Evolutionary conservation across 805 yeast species (phyloP), one percentile per base, ranked within the genome.

Genomic region (Wickerhamomyces ciferrii): DNA sequence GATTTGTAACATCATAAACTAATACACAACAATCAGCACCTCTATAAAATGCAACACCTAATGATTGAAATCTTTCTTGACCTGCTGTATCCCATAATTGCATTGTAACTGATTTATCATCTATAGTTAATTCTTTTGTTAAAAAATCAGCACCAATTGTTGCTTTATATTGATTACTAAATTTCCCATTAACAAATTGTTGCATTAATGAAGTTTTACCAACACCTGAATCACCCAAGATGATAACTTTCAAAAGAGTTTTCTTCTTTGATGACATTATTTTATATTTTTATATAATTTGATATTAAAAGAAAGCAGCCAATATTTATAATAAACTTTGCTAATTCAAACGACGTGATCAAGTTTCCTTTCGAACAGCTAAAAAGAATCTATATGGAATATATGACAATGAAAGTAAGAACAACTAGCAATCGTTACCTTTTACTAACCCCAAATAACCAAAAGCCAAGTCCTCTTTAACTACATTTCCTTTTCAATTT

Each of bases 11-110:
- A 63, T 92, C 99, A 64, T 87, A 92, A 55, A 94, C 96, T 49
- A 92, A 75, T 10, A 92, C 97, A 69, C 98, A 94, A 68, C 98
- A 94, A 67, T 94, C 98, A 1, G 98, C 97, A 34, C 98, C 98
- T 59, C 99, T 76, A 67, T 94, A 92, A 65, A 92, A 92, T 0
- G 98, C 98, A 39, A 92, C 97, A 15, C 98, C 98, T 51, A 92
- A 73, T 48, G 95, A 84, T 69, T 94, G 98, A 75, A 92, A 92
- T 59, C 99, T 78, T 68, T 92, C 99, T 71, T 92, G 99, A 34
- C 99, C 99, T 8, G 98, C 98, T 39, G 99, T 92, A 63, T 92
- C 99, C 99, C 99, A 92, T 46, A 94, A 85, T 68, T 87, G 92
- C 69, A 71, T 67, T 6, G 75, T 71, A 15, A 72, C 76, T 14